phyloP scores from a whole-genome alignment of 495 filamentous ascomycete species.

The Pseudevernia furfuracea region DNA sequence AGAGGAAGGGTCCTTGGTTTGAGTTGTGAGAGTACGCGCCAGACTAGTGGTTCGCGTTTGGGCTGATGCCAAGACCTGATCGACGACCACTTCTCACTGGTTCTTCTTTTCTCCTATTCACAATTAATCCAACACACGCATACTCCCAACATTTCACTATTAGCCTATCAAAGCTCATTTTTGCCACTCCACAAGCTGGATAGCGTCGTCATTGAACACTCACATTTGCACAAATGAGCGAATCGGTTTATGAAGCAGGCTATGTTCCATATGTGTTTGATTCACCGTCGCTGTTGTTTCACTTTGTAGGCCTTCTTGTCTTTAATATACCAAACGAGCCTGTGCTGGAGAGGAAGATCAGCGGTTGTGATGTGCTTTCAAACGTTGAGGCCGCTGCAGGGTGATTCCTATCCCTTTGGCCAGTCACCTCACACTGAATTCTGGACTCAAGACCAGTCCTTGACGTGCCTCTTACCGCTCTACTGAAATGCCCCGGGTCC shows the following conservation, averaged over 20 bases:
- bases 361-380: background rate
- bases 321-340: background rate
- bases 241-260: background rate
- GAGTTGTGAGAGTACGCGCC: constrained; percentile 10
- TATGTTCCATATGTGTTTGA: background rate
- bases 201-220: background rate
- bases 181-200: background rate
- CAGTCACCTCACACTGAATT: background rate
- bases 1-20: background rate
- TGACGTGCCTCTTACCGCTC: background rate
- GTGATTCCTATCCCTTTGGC: background rate
- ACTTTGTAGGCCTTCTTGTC: background rate
- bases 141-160: background rate
- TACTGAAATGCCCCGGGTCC: background rate
- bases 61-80: constrained; percentile 9
- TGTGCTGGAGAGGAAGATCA: background rate
- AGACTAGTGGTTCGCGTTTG: constrained; percentile 11
- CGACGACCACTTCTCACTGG: constrained; percentile 10
- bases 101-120: background rate
- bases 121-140: background rate
- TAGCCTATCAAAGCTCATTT: background rate
- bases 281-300: background rate
- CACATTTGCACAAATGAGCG: background rate
- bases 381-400: background rate
- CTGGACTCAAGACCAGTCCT: background rate